These are phyloP conservation scores for Phoma sp. DNA, from an alignment of 2,329 filamentous ascomycete genomes.

Conservation along the genomic window DNA sequence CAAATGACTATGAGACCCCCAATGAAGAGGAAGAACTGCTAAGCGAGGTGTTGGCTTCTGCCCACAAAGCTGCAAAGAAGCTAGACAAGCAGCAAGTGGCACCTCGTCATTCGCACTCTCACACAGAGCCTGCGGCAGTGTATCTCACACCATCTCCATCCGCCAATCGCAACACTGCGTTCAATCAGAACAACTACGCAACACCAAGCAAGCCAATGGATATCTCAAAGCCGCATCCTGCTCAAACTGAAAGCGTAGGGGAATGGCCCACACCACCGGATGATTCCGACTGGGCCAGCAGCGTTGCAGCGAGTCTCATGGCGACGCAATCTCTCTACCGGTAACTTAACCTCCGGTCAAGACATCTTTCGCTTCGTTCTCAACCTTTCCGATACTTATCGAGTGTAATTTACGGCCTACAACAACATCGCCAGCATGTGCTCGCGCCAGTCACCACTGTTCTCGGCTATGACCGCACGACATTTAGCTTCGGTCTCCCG, in stretches of 20 bases:
- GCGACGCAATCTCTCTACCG: constrained; percentile 47
- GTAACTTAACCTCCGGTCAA: constrained; percentile 13
- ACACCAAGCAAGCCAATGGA: constrained; percentile 74
- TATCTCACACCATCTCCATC: constrained; percentile 79
- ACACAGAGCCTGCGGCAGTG: constrained; percentile 63
- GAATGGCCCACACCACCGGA: constrained; percentile 98
- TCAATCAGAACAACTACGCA: constrained; percentile 67
- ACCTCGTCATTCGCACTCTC: constrained; percentile 62
- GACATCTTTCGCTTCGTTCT: constrained; percentile 10
- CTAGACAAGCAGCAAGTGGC: constrained; percentile 63
- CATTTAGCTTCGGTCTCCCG: constrained; percentile 40
- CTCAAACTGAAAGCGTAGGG: constrained; percentile 58
- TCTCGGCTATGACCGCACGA: constrained; percentile 44
- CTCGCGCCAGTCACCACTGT: constrained; percentile 27
- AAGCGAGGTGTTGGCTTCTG: constrained; percentile 83
- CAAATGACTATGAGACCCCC: constrained; percentile 88
- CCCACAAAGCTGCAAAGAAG: constrained; percentile 74
- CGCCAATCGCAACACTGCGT: constrained; percentile 79
- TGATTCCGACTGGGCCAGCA: constrained; percentile 88
- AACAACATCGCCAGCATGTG: constrained; percentile 26
- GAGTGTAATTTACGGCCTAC: constrained; percentile 29
- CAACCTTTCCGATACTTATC: constrained; percentile 28
- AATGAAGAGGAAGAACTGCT: constrained; percentile 96
- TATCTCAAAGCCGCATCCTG: constrained; percentile 55
- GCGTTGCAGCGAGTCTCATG: constrained; percentile 74